Percentiles rank a stretch among this genome's conserved stretches.
Evolutionary conservation across 805 yeast genomes (phyloP).

Genomic region (Ogataea pini): DNA sequence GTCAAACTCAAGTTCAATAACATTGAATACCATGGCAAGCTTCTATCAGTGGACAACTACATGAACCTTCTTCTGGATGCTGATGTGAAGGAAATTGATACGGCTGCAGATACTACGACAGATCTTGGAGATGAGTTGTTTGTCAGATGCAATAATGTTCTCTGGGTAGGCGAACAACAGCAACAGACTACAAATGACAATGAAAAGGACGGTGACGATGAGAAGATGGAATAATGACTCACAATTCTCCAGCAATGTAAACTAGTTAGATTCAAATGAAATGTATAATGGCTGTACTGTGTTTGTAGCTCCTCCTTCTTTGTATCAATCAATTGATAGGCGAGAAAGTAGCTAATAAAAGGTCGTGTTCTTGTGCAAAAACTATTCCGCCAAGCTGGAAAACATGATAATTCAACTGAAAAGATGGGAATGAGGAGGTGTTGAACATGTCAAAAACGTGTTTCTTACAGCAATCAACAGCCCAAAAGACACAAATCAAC

Average conservation of each 20-base stretch:
- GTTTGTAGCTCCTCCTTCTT: neutral
- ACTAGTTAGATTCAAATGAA: slow-evolving; percentile 2
- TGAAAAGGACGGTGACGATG: slow-evolving; percentile 16
- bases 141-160: slow-evolving; percentile 87
- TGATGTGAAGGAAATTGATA: slow-evolving; percentile 45
- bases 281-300: neutral
- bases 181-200: slow-evolving; percentile 34
- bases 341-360: neutral
- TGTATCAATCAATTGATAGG: neutral
- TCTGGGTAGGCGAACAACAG: slow-evolving; percentile 54
- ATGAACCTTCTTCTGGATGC: slow-evolving; percentile 82
- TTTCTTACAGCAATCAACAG: neutral
- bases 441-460: neutral
- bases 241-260: neutral
- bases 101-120: slow-evolving; percentile 39
- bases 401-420: neutral
- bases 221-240: slow-evolving; percentile 17
- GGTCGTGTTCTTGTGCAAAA: neutral
- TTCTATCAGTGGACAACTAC: slow-evolving; percentile 83
- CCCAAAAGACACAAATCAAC: neutral
- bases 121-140: slow-evolving; percentile 57
- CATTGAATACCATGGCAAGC: slow-evolving; percentile 80
- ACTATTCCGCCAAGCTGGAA: neutral
- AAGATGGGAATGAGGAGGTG: neutral
- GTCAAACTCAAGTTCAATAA: slow-evolving; percentile 89